These are phyloP conservation scores for Musa troglodytarum DNA, from an alignment of 176 grass and related monocot genomes.

Conservation along the genomic window DNA sequence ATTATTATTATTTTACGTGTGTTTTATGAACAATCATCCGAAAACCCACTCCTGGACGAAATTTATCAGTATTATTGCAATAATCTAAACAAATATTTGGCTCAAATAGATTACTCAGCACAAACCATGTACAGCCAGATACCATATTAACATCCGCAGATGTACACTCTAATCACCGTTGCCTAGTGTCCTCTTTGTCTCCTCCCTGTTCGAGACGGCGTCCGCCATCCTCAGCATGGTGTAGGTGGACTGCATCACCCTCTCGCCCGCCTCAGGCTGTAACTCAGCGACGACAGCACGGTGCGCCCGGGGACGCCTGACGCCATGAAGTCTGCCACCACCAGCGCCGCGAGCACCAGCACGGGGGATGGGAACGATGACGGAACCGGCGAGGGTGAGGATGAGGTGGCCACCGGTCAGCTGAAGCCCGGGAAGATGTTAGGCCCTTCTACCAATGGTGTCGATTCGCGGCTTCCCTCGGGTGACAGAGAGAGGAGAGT, in stretches of 20 bases:
- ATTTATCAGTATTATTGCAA: too few relatives aligned
- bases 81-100: too few relatives aligned
- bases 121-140: too few relatives aligned
- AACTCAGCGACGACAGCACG: conserved; percentile 53
- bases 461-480: too few relatives aligned
- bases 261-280: conserved; percentile 33
- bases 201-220: conserved; percentile 19
- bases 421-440: conserved; percentile 52
- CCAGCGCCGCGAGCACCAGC: conserved; percentile 63
- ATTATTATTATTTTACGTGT: too few relatives aligned
- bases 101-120: too few relatives aligned
- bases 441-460: conserved; percentile 35
- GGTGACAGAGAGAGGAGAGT: too few relatives aligned
- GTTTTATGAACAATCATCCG: too few relatives aligned
- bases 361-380: conserved; percentile 78
- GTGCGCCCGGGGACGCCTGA: conserved; percentile 62
- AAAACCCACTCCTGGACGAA: too few relatives aligned
- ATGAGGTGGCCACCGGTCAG: conserved; percentile 70
- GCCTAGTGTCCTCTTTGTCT: neutral
- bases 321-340: conserved; percentile 60
- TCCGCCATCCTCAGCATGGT: conserved; percentile 59
- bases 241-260: conserved; percentile 40
- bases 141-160: too few relatives aligned
- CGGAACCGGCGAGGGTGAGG: conserved; percentile 52
- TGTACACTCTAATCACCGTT: too few relatives aligned